Conservation (phyloP, 164 flowering plant species). For the Hamamelis virginiana region DNA sequence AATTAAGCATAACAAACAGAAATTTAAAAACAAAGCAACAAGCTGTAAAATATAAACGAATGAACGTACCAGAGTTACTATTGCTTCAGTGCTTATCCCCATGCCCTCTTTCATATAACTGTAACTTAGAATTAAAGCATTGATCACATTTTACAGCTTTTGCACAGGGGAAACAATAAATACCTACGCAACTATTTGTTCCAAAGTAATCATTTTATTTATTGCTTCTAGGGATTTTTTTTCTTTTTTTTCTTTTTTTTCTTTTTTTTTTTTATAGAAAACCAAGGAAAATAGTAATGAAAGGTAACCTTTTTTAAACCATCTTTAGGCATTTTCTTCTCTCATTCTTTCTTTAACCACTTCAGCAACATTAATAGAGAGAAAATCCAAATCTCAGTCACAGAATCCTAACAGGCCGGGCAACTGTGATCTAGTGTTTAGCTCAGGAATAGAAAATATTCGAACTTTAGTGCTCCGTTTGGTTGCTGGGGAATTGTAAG, state of each 20-base stretch:
- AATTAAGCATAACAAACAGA: background rate
- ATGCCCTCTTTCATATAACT: constrained; percentile 98
- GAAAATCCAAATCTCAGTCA: background rate
- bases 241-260: too few species aligned
- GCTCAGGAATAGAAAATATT: background rate
- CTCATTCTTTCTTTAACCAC: too few species aligned
- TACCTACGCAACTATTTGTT: background rate
- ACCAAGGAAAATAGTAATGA: too few species aligned
- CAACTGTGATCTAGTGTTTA: too few species aligned
- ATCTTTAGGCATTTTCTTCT: too few species aligned
- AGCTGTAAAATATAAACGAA: background rate
- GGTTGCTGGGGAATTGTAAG: background rate
- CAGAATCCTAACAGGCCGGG: background rate
- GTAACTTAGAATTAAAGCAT: constrained; percentile 16
- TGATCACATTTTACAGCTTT: constrained; percentile 1
- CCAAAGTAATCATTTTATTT: background rate
- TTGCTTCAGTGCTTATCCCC: constrained; percentile 97
- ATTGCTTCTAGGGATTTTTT: too few species aligned
- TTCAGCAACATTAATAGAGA: too few species aligned
- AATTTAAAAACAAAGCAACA: background rate
- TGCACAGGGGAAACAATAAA: background rate
- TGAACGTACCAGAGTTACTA: constrained; percentile 67
- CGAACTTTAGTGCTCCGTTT: background rate
- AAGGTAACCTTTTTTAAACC: too few species aligned
- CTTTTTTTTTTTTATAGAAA: too few species aligned